Base-by-base conservation (phyloP, 169 alveolate species). In the Plasmodium gaboni region DNA sequence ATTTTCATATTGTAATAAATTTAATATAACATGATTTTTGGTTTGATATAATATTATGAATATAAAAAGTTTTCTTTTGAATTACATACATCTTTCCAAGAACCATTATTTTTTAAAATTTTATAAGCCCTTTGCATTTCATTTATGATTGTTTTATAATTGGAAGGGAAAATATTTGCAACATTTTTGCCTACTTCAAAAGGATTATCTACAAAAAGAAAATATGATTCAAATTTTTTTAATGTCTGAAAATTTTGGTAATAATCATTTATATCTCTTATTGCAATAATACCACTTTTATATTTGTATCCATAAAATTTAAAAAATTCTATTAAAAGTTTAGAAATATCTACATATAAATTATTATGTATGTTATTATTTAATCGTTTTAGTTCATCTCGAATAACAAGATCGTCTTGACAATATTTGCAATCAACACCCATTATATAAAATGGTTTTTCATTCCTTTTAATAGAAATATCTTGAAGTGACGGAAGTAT, bases 401-500 rank as follows among this genome's bases (percentile, higher is more conserved):
- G 78, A 8, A 94, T 91, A 46, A 88, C 68, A 15, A 28, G 55
- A 51, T 87, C 73, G 61, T 94, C 94, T 32, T 93, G 92, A 50
- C 96, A 88, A 64, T 74, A 94, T 60, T 95, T 70, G 6, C 94
- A 92, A 61, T 94, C 96, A 26, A 94, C 83, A 2, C 96, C 96
- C 74, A 93, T 73, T 9, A 94, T 92, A 69, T 91, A 94, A 63
- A 87, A 88, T 10, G 96, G 95, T 50, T 73, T 46, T 72, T 92
- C 95, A 89, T 94, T 94, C 46, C 92, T 92, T 38, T 91, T 72
- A 59, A 92, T 44, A 10, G 96, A 94, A 42, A 94, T 60, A 61
- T 94, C 96, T 85, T 95, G 97, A n/a, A 95, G 88, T 9, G 95
- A 93, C 53, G 94, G 93, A 19, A 95, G 68, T 32, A 95, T 64